phyloP scores from a whole-genome alignment of 179 eudicot species.

The Dionaea muscipula region DNA sequence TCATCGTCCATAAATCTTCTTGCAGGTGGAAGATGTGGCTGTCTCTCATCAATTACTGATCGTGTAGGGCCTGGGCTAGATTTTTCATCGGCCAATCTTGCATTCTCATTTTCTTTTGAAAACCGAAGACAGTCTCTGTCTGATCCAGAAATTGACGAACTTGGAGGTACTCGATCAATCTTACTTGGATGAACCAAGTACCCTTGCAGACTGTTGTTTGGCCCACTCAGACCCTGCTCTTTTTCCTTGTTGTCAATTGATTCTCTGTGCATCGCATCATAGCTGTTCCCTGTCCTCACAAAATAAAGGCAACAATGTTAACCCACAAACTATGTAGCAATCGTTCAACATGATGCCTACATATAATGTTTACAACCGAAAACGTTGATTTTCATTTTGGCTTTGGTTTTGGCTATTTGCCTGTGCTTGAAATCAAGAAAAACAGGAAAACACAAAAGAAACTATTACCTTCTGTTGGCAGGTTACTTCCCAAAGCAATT shows the following conservation, averaged over 20 bases:
- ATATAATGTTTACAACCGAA: no score
- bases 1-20: slow-evolving; percentile 34
- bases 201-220: slow-evolving; percentile 24
- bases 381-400: no score
- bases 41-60: slow-evolving; percentile 27
- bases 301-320: not conserved
- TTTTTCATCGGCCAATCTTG: slow-evolving; percentile 22
- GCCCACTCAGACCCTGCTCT: slow-evolving; percentile 37
- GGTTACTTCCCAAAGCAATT: slow-evolving; percentile 71
- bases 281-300: slow-evolving; percentile 20
- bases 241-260: slow-evolving; percentile 42
- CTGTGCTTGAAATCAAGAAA: no score
- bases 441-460: not conserved
- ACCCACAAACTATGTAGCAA: not conserved
- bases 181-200: slow-evolving; percentile 22
- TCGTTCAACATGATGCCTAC: no score
- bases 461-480: slow-evolving; percentile 52
- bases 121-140: slow-evolving; percentile 21
- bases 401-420: no score
- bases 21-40: slow-evolving; percentile 15
- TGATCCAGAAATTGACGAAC: slow-evolving; percentile 26
- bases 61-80: slow-evolving; percentile 18
- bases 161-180: slow-evolving; percentile 31
- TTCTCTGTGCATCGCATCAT: slow-evolving; percentile 58
- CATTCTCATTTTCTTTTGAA: slow-evolving; percentile 30